Evolutionary conservation across 805 yeast species (phyloP), one percentile per base, ranked within the genome.

Genomic region (Brettanomyces sp.): DNA sequence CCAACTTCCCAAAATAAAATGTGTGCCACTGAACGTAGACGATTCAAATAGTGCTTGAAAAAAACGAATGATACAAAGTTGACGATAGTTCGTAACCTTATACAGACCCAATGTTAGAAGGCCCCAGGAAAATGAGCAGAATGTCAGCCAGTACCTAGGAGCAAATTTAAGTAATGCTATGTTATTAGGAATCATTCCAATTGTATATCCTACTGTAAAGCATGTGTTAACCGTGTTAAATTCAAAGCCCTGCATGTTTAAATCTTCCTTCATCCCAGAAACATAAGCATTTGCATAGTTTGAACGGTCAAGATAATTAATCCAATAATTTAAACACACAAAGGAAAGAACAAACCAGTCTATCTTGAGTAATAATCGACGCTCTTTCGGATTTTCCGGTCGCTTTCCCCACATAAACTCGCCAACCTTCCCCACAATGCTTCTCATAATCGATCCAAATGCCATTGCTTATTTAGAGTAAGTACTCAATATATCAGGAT

Each of bases 111-210:
- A 60, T 1, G 82, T 77, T 34, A 78, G 57, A 9, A 78, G 35
- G 6, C 79, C 82, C 85, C 85, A 80, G 0, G 72, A 62, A 23
- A 77, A 60, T 9, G 76, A 72, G 55, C 82, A 76, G 50, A 76
- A 73, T 18, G 78, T 64, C 38, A 79, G 54, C 79, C 83, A 49
- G 25, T 72, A 69, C 42, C 78, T 62, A 1, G 87, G 85, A n/a
- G 33, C 13, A 35, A 34, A 53, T 56, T 45, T 55, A 41, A 36
- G 53, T 38, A 77, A 66, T 2, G 79, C 39, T 30, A 79, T 51
- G 53, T 78, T 77, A 56, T 76, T 70, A 3, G 87, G 87, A 34
- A 81, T 57, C 70, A 76, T 72, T 12, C 79, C 80, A 30, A 80
- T 66, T 33, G 73, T 69, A 56, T 79, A 80, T 3, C 87, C 87